Base-by-base conservation (phyloP, 495 filamentous ascomycete genomes). In the Xylaria longipes region DNA sequence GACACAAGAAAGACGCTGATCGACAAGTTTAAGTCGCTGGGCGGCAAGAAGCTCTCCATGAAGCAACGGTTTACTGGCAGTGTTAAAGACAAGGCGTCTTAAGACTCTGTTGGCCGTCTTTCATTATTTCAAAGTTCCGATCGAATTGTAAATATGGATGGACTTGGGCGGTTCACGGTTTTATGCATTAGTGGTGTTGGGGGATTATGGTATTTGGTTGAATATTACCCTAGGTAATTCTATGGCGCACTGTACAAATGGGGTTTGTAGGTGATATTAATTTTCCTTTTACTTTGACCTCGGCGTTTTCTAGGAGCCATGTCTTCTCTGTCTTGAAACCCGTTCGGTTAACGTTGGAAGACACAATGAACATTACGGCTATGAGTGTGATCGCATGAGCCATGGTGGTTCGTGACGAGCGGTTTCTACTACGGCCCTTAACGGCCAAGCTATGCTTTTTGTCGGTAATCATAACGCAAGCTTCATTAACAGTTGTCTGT, bases 11-110 rank as follows among this genome's bases (percentile, higher is more conserved):
- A 90, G 72, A 87, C 85, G 68, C 82, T 99, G 69, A 84, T 87
- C 37, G 89, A 89, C 46, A 95, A 89, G 75, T 85, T 99, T 69
- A 88, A 87, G 80, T 85, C 82, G 12, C 82, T 97, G 82, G 94
- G 88, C 45, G 92, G 92, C 1, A 93, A 92, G 77, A 86, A 82
- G 62, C 77, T 90, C 72, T 84, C 90, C 17, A 87, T 86, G 69
- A 80, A 80, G 52, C 76, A 82, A 69, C 80, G 82, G 52, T 84
- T 83, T 52, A 66, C 71, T 46, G 71, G 76, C 17, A 76, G 57
- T 37, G 68, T 50, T 54, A 76, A 76, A 46, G 76, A 76, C 60
- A 74, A 75, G 48, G 43, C 39, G 50, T n/a, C 25, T 31, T 65
- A 27, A 65, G 17, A 37, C 67, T 60, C 43, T 50, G 48, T 31